These are phyloP conservation scores for Pythium utonaiense DNA, from an alignment of 352 stramenopile species.

Conservation along the genomic window DNA sequence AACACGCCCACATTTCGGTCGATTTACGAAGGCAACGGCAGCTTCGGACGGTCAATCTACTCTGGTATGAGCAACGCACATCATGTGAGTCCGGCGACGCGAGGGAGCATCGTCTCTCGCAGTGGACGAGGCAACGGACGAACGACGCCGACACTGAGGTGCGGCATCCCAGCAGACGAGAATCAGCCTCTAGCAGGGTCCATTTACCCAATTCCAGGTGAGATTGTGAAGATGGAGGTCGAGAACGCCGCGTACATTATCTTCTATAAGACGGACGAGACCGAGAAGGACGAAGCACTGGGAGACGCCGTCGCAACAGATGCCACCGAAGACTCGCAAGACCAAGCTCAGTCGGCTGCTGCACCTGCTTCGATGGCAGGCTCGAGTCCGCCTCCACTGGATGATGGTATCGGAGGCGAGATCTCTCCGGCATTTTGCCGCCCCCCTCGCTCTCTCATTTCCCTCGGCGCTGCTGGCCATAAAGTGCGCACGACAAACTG, in stretches of 20 bases:
- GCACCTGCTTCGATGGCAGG: neutral
- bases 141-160: slow-evolving; percentile 55
- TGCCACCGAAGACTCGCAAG: slow-evolving; percentile 15
- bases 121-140: slow-evolving; percentile 37
- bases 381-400: neutral
- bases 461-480: slow-evolving; percentile 75
- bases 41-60: slow-evolving; percentile 35
- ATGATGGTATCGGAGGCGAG: slow-evolving; percentile 6
- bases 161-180: slow-evolving; percentile 53
- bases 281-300: slow-evolving; percentile 35
- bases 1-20: slow-evolving; percentile 62
- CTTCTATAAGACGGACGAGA: slow-evolving; percentile 80
- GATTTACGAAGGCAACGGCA: slow-evolving; percentile 62
- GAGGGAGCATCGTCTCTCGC: slow-evolving; percentile 23
- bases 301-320: slow-evolving; percentile 44
- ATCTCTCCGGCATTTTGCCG: slow-evolving; percentile 24
- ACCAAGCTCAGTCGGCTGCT: slow-evolving; percentile 28
- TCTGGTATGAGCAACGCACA: slow-evolving; percentile 43
- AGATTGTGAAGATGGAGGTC: slow-evolving; percentile 65
- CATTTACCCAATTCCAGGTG: slow-evolving; percentile 71
- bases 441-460: slow-evolving; percentile 76
- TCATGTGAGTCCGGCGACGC: slow-evolving; percentile 25
- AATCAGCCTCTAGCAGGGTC: slow-evolving; percentile 55
- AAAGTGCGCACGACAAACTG: slow-evolving; percentile 87
- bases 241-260: slow-evolving; percentile 86